Evolutionary conservation across 805 yeast species (phyloP).

Genomic region (Komagataella ulmi): DNA sequence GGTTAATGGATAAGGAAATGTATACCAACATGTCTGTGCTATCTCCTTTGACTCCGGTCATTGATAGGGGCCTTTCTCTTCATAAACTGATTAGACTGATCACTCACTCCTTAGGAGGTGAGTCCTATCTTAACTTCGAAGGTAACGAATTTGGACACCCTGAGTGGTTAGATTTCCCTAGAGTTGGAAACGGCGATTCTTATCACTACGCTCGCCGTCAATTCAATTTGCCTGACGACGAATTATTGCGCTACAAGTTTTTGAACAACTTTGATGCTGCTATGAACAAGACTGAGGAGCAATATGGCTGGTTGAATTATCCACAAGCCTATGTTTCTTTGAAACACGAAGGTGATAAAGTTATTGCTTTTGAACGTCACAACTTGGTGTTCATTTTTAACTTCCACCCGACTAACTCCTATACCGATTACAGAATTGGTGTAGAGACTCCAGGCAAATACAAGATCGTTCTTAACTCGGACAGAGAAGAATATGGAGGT

Average conservation of each 20-base stretch:
- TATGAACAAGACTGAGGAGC: conserved; percentile 65
- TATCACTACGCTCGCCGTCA: conserved; percentile 94
- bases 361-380: conserved; percentile 78
- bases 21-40: conserved; percentile 85
- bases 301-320: conserved; percentile 52
- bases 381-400: conserved; percentile 79
- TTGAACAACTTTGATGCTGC: conserved; percentile 75
- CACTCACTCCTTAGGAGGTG: conserved; percentile 92
- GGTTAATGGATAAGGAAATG: conserved; percentile 99
- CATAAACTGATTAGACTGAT: conserved; percentile 84
- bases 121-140: conserved; percentile 90
- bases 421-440: conserved; percentile 82
- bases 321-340: conserved; percentile 75
- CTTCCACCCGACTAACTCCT: conserved; percentile 78
- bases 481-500: conserved; percentile 65
- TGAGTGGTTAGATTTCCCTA: conserved; percentile 97
- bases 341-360: conserved; percentile 82
- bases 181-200: conserved; percentile 75
- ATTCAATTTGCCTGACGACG: conserved; percentile 76
- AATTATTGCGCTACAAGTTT: conserved; percentile 63
- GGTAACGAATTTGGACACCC: conserved; percentile 99
- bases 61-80: conserved; percentile 82
- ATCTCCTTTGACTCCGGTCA: conserved; percentile 57
- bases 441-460: conserved; percentile 71
- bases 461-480: conserved; percentile 63